Base-by-base conservation (phyloP, 306 rosid genomes). In the Vigna trinervia region DNA sequence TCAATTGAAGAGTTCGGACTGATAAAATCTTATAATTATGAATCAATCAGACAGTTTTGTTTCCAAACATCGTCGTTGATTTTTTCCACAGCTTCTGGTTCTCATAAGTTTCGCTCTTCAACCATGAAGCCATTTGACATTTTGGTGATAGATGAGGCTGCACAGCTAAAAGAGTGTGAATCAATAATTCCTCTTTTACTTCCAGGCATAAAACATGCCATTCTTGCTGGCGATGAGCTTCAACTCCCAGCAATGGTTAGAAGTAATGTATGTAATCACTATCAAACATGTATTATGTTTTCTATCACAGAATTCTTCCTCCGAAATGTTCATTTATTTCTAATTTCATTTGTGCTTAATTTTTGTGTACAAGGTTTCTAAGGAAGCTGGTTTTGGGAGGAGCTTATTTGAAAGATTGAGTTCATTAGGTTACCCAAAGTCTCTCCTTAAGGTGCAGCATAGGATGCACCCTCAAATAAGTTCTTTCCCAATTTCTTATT, bases 391-490 rank as follows among this genome's bases (percentile, higher is more conserved):
- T 48, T 90, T 90, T 73, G 88, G 90, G 19, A 85, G 94, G 85
- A 92, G 97, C 74, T 74, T 92, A 53, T 90, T 89, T 69, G 91
- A 83, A 81, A 87, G 97, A 69, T 39, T 89, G 32, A 82, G 88
- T 68, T 69, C 39, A 9, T 28, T 76, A 64, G 84, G 78, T 19
- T 80, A 69, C 23, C 26, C 85, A 0, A 89, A 86, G 63, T 85
- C 86, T 36, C 86, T 90, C 73, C 88, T 92, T 22, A 77, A 80
- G 43, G 51, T 70, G 73, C 97, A 92, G 39, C 87, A 90, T 61
- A 79, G 96, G 22, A 92, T 92, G 97, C 91, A 92, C 30, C 96
- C 96, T 0, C 74, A 87, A 3, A 89, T 92, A 46, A 89, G 96
- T 70, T 78, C 14, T 0, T 92, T 92, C 61, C 94, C 97, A 32